Base-by-base conservation (phyloP, 306 rosid genomes). In the Quercus engelmannii region DNA sequence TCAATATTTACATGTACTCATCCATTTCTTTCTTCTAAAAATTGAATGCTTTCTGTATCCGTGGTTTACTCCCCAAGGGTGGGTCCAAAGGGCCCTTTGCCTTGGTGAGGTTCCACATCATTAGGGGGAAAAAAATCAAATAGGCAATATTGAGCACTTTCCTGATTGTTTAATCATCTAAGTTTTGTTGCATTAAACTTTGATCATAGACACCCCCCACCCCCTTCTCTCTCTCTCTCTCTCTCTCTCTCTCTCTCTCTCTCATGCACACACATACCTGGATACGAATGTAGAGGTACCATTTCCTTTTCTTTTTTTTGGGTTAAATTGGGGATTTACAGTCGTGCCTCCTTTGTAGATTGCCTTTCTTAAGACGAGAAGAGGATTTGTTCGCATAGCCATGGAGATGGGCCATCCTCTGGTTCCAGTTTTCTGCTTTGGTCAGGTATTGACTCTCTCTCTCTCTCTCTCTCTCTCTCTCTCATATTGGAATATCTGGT, bases 341-440 rank as follows among this genome's bases (percentile, higher is more conserved):
- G 20, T 12, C 18, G 13, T 46, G 19, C 56, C 33, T 49, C 4
- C 72, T 70, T 65, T 80, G 85, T 74, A 94, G 98, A 82, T 76
- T 82, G 93, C 69, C 67, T 94, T 85, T 86, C 93, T 94, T 4
- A 91, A 91, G 84, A 28, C 87, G 13, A 91, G 98, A 90, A 89
- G 86, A 78, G 97, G 98, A 81, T 94, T 94, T 83, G 89, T 94
- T 57, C 97, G 97, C 51, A 68, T 92, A 81, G 97, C 99, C 76
- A 81, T 94, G 88, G 91, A 87, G 88, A 85, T 63, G 80, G 99
- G 99, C 38, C 68, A 21, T n/a, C 95, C 99, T 54, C 75, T 92
- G 82, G 99, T 94, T 86, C 99, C 99, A 38, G 88, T 89, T 84
- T 94, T 92, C 86, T 91, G 97, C 87, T 94, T 92, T 68, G 99